A percentile compares a stretch with the other conserved stretches of the same genome.
Evolutionary conservation across 2,329 filamentous ascomycete genomes (phyloP).

Genomic region (Fusarium ramigenum): DNA sequence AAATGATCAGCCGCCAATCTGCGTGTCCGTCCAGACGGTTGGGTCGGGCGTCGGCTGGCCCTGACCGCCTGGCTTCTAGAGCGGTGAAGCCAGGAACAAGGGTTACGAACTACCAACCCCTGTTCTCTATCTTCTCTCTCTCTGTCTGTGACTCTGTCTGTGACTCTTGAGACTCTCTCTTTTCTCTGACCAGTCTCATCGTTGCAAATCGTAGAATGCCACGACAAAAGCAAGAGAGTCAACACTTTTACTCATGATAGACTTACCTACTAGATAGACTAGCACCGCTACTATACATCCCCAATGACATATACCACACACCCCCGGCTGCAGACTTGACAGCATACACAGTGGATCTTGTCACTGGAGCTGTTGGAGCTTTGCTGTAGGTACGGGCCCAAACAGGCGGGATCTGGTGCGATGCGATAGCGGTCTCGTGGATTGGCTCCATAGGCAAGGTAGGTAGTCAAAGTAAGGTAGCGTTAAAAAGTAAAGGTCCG

Average conservation of each 20-base stretch:
- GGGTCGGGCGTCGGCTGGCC: conserved; percentile 30
- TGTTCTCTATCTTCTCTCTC: not conserved
- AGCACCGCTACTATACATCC: not conserved
- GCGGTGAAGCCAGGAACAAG: conserved; percentile 36
- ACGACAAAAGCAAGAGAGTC: conserved; percentile 17
- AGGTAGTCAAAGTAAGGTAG: not conserved
- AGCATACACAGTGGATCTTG: conserved; percentile 17
- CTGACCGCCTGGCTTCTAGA: conserved; percentile 32
- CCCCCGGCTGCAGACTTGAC: conserved; percentile 29
- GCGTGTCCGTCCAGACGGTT: conserved; percentile 31
- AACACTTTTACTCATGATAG: not conserved
- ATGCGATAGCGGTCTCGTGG: conserved; percentile 33
- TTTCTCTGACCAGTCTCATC: not conserved
- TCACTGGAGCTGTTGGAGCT: conserved; percentile 13
- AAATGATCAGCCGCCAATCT: conserved; percentile 41
- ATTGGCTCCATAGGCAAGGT: conserved; percentile 2
- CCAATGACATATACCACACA: not conserved
- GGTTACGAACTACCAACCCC: conserved; percentile 9
- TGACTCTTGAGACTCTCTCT: not conserved
- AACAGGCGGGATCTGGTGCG: conserved; percentile 42
- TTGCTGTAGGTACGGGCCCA: conserved; percentile 42
- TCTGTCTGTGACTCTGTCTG: not conserved
- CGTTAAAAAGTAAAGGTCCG: not conserved
- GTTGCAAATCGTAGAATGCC: conserved; percentile 21
- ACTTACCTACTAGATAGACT: not conserved